Evolutionary conservation across 192 early-diverging fungal genomes (phyloP).

Genomic region (Linnemannia zychae): DNA sequence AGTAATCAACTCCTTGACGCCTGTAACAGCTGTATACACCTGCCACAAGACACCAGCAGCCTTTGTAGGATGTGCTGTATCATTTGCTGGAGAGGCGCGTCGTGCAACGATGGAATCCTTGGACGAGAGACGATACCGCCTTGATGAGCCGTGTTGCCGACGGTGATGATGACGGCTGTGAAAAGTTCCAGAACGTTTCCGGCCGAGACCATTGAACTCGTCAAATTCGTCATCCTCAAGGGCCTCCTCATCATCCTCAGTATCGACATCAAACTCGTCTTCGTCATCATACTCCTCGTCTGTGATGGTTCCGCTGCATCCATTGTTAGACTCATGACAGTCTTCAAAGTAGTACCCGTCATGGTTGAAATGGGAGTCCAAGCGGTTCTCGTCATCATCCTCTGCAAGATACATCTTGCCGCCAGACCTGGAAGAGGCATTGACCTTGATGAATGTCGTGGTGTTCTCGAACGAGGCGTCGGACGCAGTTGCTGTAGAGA

Average conservation of each 20-base stretch:
- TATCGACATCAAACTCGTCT: conserved; percentile 16
- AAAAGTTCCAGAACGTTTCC: neutral
- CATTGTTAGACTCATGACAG: conserved; percentile 6
- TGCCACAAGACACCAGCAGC: conserved; percentile 31
- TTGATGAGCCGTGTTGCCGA: neutral
- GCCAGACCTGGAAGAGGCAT: neutral
- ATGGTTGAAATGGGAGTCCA: conserved; percentile 17
- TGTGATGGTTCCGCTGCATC: neutral
- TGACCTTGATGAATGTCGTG: conserved; percentile 52
- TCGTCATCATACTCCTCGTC: conserved; percentile 12
- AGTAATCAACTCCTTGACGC: conserved; percentile 50
- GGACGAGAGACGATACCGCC: conserved; percentile 20
- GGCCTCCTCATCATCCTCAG: conserved; percentile 9
- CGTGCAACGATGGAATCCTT: conserved; percentile 28
- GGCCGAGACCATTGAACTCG: conserved; percentile 23
- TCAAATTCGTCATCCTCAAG: conserved; percentile 23
- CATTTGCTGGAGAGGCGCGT: neutral
- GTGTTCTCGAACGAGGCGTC: conserved; percentile 15
- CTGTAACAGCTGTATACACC: conserved; percentile 52
- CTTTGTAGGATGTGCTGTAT: neutral
- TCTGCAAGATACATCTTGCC: neutral
- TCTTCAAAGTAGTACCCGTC: conserved; percentile 33
- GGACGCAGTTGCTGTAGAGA: conserved; percentile 27
- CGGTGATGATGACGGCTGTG: neutral
- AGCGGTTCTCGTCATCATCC: conserved; percentile 18